These are phyloP conservation scores for Fusarium torreyae DNA, from an alignment of 2,329 filamentous ascomycete species.

Conservation along the genomic window DNA sequence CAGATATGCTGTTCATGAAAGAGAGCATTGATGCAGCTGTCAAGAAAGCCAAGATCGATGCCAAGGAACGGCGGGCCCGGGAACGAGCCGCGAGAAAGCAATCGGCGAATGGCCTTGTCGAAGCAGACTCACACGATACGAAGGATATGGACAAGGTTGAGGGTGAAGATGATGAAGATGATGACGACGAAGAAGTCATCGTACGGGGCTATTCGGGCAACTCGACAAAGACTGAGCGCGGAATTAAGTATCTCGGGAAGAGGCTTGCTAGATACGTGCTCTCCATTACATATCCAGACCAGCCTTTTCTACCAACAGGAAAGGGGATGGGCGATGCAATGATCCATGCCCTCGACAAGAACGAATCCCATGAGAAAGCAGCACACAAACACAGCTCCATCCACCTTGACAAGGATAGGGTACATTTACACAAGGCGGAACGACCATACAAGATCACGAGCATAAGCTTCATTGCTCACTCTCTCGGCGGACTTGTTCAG, in stretches of 20 bases:
- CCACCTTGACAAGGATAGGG: slow-evolving; percentile 68
- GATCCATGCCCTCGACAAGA: slow-evolving; percentile 59
- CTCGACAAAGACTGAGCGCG: slow-evolving; percentile 90
- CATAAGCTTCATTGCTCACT: slow-evolving; percentile 95
- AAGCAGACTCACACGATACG: slow-evolving; percentile 36
- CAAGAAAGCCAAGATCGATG: slow-evolving; percentile 79
- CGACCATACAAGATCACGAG: slow-evolving; percentile 88
- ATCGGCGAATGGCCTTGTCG: slow-evolving; percentile 12
- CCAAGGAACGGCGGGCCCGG: slow-evolving; percentile 71
- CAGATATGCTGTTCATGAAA: slow-evolving; percentile 97
- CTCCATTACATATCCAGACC: slow-evolving; percentile 92
- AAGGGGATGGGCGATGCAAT: slow-evolving; percentile 65
- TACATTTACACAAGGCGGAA: slow-evolving; percentile 63
- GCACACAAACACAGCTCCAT: slow-evolving; percentile 75
- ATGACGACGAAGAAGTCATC: slow-evolving; percentile 87
- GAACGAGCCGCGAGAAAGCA: slow-evolving; percentile 57
- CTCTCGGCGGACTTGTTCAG: slow-evolving; percentile 89
- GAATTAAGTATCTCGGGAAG: slow-evolving; percentile 97
- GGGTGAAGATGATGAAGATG: slow-evolving; percentile 60
- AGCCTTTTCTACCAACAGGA: slow-evolving; percentile 82
- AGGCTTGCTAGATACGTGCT: slow-evolving; percentile 92
- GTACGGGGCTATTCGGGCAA: slow-evolving; percentile 93
- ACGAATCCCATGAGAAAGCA: slow-evolving; percentile 63
- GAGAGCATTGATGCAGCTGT: slow-evolving; percentile 94
- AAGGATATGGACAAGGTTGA: slow-evolving; percentile 53